Conservation (phyloP, 1,284 basidiomycete genomes). For the Trichosporon inkin region DNA sequence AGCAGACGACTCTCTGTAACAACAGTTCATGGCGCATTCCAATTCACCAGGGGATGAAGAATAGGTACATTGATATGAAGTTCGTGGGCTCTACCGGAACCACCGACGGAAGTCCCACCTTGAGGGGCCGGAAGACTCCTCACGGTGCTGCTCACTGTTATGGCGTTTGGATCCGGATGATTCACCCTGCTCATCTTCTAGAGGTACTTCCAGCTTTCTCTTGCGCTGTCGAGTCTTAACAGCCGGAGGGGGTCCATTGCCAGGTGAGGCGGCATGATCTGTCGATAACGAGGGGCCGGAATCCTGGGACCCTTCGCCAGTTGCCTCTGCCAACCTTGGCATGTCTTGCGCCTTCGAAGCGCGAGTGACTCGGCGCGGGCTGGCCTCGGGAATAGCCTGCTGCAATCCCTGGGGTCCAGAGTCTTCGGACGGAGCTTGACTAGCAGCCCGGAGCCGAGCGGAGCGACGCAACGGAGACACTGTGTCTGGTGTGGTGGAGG, state of each 20-base stretch:
- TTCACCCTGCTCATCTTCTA: neutral
- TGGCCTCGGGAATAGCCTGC: neutral
- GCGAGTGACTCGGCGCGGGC: neutral
- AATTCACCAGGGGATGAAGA: too few species aligned
- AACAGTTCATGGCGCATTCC: too few species aligned
- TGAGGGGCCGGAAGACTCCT: neutral
- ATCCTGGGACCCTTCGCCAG: too few species aligned
- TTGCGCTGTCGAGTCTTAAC: neutral
- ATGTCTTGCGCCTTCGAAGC: neutral
- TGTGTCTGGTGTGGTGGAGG: neutral
- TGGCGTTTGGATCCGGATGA: neutral
- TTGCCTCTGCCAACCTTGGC: too few species aligned
- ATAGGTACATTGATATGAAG: neutral
- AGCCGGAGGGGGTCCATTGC: neutral
- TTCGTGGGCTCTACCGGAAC: neutral
- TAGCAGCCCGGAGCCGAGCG: neutral
- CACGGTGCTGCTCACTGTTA: neutral
- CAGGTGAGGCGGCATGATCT: too few species aligned
- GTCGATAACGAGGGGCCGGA: too few species aligned
- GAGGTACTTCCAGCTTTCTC: neutral
- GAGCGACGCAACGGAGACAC: neutral
- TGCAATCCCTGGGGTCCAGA: neutral
- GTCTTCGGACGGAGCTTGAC: neutral
- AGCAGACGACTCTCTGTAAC: too few species aligned
- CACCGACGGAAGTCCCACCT: neutral